Evolutionary conservation across 805 yeast genomes (phyloP).

Genomic region (Saccharomycopsis fermentans): DNA sequence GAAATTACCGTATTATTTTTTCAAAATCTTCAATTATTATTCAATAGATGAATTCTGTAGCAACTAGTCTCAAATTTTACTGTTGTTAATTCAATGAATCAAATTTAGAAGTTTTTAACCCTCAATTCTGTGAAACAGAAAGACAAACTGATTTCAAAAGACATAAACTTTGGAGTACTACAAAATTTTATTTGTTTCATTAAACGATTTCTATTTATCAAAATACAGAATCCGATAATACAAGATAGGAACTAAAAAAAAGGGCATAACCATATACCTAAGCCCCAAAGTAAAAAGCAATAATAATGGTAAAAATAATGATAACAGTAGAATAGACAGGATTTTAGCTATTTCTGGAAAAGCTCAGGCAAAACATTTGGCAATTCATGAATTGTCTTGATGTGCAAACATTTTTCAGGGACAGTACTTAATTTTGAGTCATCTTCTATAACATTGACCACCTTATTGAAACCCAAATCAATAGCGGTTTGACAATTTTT

Average conservation of each 20-base stretch:
- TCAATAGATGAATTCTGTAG: too few relatives aligned
- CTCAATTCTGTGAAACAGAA: background rate
- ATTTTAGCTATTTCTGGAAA: slow-evolving; percentile 23
- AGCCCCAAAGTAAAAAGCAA: too few relatives aligned
- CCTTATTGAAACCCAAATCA: slow-evolving; percentile 58
- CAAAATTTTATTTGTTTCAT: too few relatives aligned
- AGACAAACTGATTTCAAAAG: background rate
- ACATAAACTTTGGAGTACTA: background rate
- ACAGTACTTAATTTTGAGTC: slow-evolving; percentile 37
- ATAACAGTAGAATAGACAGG: background rate
- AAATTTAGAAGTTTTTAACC: too few relatives aligned
- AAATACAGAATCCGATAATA: background rate
- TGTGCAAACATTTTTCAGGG: slow-evolving; percentile 38
- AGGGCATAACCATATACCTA: background rate
- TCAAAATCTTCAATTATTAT: background rate
- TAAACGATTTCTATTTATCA: background rate
- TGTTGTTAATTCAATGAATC: too few relatives aligned
- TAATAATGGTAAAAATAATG: too few relatives aligned
- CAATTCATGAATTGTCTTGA: slow-evolving; percentile 49
- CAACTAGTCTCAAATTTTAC: too few relatives aligned
- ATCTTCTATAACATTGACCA: slow-evolving; percentile 67
- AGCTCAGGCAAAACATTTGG: slow-evolving; percentile 42
- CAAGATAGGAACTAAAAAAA: background rate
- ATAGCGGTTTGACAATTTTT: slow-evolving; percentile 69
- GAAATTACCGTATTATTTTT: background rate